Evolutionary conservation across 352 stramenopile genomes (phyloP), one percentile per base, ranked within the genome.

Genomic region (Globisporangium uncinulatum): DNA sequence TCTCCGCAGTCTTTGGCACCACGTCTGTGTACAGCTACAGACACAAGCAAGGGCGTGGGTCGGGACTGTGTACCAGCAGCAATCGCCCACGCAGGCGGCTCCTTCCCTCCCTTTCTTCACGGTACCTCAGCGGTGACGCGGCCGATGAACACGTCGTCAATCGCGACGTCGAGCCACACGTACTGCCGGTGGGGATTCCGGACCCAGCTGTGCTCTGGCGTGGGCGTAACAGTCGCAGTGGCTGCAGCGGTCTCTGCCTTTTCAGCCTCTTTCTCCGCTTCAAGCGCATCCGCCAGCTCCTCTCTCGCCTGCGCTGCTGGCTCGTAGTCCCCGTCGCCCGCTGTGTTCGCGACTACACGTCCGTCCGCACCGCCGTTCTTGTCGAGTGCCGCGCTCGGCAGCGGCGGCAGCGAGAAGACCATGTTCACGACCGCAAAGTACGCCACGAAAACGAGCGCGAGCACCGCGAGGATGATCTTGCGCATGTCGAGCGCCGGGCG

Each of bases 1-100:
- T 99, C 61, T 99, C 96, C 7, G 89, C 97, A 14, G 97, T 99
- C 71, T 98, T 99, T 7, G 97, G 97, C 37, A 97, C 95, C 43
- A 98, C 74, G 56, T 99, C 93, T 3, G 84, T 81, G 70, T 97
- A 99, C 20, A 99, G 62, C 68, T 92, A 57, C 9, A 54, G 6
- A 17, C 5, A 39, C 31, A 36, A 41, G 3, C 34, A 7, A 39
- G 34, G 34, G 34, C 2, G 34, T 39, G 34, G 8, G 34, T 3
- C 24, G 24, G 24, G 24, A 29, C 34, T 13, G 34, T 39, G 34
- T 39, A n/a, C 37, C 6, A 13, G 29, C 41, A 14, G 15, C 42
- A 31, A n/a, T 29, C 17, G 34, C 9, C 5, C 6, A 20, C 20
- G 8, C 15, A 21, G 21, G 39, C 2, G 24, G 24, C 24, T 13